phyloP scores from a whole-genome alignment of 805 yeast genomes.

The Kluyveromyces nonfermentans region DNA sequence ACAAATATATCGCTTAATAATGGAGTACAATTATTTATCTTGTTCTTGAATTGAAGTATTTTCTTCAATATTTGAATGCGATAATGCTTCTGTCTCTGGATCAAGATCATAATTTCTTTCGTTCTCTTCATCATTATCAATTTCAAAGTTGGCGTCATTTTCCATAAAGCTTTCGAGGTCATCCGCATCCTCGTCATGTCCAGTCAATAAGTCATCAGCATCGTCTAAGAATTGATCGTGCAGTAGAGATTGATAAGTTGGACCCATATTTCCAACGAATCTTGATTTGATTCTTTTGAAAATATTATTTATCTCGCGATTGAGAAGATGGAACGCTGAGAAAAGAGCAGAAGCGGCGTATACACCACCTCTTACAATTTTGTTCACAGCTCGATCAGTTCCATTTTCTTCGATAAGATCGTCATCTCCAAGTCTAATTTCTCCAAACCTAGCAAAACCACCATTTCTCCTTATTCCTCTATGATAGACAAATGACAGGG shows the following conservation, averaged over 20 bases:
- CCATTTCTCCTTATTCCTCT: conserved; percentile 74
- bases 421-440: conserved; percentile 73
- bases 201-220: conserved; percentile 28
- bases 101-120: not conserved
- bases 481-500: conserved; percentile 51
- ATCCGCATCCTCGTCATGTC: conserved; percentile 41
- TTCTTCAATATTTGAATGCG: conserved; percentile 11
- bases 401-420: conserved; percentile 54
- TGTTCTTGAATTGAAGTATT: not conserved
- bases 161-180: conserved; percentile 37
- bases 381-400: conserved; percentile 50
- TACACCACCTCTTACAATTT: conserved; percentile 50
- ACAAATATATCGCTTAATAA: too few relatives aligned
- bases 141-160: conserved; percentile 27
- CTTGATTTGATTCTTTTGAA: conserved; percentile 17
- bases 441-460: conserved; percentile 71
- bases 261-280: conserved; percentile 22
- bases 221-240: conserved; percentile 30
- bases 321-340: conserved; percentile 15
- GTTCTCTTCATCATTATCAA: conserved; percentile 26
- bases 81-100: conserved; percentile 6
- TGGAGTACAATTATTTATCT: not conserved
- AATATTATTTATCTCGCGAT: conserved; percentile 9
- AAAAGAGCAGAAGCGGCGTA: conserved; percentile 33
- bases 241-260: conserved; percentile 25